Evolutionary conservation across 768 basidiomycete genomes (phyloP), one percentile per base, ranked within the genome.

Genomic region (Hemileccinum rubropunctum): DNA sequence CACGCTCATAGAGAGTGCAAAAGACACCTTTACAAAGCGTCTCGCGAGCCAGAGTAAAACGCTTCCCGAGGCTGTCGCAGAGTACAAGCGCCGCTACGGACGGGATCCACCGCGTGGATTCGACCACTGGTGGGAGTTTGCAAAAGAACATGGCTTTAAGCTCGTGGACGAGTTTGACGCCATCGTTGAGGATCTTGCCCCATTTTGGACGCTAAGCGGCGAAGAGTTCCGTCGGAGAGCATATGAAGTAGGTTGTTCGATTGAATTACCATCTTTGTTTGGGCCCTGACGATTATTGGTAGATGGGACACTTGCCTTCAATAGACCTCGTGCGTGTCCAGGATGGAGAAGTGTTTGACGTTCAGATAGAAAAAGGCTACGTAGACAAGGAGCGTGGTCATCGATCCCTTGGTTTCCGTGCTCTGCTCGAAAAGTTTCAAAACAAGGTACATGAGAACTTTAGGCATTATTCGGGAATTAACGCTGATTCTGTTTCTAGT

Each of bases 161-260:
- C 81, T 98, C 70, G 74, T 88, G 5, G 95, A 98, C 66, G 95
- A 98, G 64, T 98, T 92, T 60, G 91, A 91, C 51, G 77, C 79
- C 5, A 75, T 95, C n/a, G 62, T 80, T 30, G 74, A 77, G 45
- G 95, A 98, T 64, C 70, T 99, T 43, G 81, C 77, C 20, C 94
- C 95, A 1, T 98, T 94, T 67, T 92, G 88, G 84, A 66, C 76
- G 8, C 62, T 97, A 33, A 73, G 78, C 7, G 86, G 88, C 0
- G 77, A 75, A 48, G 91, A 95, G 63, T 61, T 97, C 33, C 73
- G 91, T 55, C 67, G 79, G 51, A 73, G 91, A 32, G 75, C 83
- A 0, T 54, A 61, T 4, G 77, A 86, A 71, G 89, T 87, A 41
- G 23, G 23, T 4, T 3, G 28, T 30, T 30, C 8, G 9, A 8